These are phyloP conservation scores for Ichthyophthirius multifiliis DNA, from an alignment of 169 alveolate species.

Conservation along the genomic window DNA sequence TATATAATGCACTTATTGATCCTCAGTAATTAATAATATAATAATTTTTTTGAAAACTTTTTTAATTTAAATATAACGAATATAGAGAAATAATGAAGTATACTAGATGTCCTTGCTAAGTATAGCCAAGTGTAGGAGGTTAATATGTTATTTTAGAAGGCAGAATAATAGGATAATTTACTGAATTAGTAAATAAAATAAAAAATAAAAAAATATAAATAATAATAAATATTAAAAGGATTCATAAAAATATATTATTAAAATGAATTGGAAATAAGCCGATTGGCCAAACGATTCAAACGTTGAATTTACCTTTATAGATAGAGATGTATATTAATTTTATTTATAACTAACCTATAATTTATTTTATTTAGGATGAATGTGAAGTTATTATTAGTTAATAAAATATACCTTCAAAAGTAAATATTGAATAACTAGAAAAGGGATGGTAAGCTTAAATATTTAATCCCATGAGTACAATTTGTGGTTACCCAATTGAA, in stretches of 20 bases:
- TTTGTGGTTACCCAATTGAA: background rate
- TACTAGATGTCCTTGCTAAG: background rate
- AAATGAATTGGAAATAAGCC: background rate
- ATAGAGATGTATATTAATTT: background rate
- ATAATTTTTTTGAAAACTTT: background rate
- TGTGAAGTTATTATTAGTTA: background rate
- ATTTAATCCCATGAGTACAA: background rate
- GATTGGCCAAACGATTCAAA: background rate
- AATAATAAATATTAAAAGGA: background rate
- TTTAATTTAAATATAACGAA: no score
- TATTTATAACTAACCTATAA: background rate
- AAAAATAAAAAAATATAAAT: background rate
- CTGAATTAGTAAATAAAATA: background rate
- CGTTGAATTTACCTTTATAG: background rate
- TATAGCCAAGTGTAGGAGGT: background rate
- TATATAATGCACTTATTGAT: background rate
- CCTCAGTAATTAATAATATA: background rate
- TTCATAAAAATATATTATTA: background rate
- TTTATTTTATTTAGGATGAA: background rate
- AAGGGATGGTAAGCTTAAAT: background rate
- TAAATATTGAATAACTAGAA: background rate
- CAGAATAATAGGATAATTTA: background rate
- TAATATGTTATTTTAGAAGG: background rate
- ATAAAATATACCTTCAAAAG: background rate
- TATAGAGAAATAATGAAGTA: background rate